A percentile compares a stretch with the other conserved stretches of the same genome.
Conservation (phyloP, 441 rosid species). For the Jatropha podagrica region DNA sequence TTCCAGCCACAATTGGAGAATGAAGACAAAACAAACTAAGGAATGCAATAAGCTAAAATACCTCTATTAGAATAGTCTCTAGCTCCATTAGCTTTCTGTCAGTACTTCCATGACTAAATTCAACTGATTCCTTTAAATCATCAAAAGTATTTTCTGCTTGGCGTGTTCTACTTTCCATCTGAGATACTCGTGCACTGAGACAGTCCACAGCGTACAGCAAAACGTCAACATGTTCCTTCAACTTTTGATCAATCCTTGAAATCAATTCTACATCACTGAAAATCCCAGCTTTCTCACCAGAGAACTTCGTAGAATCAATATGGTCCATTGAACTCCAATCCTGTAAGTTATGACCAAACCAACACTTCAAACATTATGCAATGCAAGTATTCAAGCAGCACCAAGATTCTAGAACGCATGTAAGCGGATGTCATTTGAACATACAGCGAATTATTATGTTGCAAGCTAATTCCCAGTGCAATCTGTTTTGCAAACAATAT, state of each 20-base stretch:
- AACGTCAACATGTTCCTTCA: slow-evolving; percentile 46
- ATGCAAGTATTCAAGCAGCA: not conserved
- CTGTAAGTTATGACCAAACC: slow-evolving; percentile 25
- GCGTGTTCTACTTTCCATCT: slow-evolving; percentile 45
- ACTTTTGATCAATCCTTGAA: slow-evolving; percentile 38
- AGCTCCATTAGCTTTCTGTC: slow-evolving; percentile 48
- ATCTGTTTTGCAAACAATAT: not conserved
- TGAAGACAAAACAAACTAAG: not conserved
- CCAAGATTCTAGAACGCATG: too few relatives aligned
- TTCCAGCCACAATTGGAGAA: not conserved
- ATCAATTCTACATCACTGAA: slow-evolving; percentile 31
- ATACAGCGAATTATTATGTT: not conserved
- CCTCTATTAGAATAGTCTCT: slow-evolving; percentile 48
- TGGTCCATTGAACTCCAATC: slow-evolving; percentile 25
- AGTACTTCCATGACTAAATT: slow-evolving; percentile 41
- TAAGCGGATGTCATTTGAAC: not conserved
- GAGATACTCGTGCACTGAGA: slow-evolving; percentile 45
- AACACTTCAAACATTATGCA: not conserved
- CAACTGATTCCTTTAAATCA: slow-evolving; percentile 39
- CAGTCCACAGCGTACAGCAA: slow-evolving; percentile 44
- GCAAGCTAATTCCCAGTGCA: not conserved
- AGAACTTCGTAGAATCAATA: slow-evolving; percentile 17
- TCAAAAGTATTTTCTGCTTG: slow-evolving; percentile 41
- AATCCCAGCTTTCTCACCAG: slow-evolving; percentile 24
- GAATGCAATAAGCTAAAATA: slow-evolving; percentile 16